phyloP scores from a whole-genome alignment of 2,329 filamentous ascomycete species.

The Fusarium sp. region DNA sequence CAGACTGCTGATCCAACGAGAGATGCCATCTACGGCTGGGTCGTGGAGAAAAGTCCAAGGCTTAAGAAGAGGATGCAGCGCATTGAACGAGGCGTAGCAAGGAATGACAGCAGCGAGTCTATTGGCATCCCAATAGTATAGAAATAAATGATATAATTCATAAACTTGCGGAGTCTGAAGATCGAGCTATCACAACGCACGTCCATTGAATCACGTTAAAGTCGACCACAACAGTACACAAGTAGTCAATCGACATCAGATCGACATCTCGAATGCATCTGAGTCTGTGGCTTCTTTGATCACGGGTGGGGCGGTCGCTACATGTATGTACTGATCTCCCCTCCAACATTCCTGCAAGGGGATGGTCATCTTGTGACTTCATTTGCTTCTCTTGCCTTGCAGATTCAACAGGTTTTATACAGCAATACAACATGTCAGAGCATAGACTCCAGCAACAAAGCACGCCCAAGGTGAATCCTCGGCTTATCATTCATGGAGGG shows the following conservation, averaged over 20 bases:
- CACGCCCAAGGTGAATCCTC: constrained; percentile 57
- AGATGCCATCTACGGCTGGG: background rate
- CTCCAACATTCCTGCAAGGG: background rate
- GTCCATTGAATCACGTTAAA: background rate
- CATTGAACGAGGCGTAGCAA: background rate
- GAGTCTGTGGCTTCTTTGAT: background rate
- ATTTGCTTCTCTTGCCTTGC: background rate
- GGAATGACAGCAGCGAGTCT: background rate
- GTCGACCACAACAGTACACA: background rate
- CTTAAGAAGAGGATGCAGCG: background rate
- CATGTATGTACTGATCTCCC: background rate
- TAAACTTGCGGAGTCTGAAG: background rate
- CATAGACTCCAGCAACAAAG: background rate
- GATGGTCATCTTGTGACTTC: background rate
- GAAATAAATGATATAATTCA: background rate
- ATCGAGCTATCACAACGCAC: background rate
- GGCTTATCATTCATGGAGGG: constrained; percentile 77
- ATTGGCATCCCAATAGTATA: background rate
- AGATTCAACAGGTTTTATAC: background rate
- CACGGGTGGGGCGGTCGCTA: background rate
- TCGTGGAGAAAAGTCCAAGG: background rate
- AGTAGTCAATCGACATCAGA: background rate
- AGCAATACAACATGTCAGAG: background rate
- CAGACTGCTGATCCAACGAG: background rate
- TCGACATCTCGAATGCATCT: background rate